Conservation (phyloP, 2,329 filamentous ascomycete genomes). For the Stachybotrys echinatus region DNA sequence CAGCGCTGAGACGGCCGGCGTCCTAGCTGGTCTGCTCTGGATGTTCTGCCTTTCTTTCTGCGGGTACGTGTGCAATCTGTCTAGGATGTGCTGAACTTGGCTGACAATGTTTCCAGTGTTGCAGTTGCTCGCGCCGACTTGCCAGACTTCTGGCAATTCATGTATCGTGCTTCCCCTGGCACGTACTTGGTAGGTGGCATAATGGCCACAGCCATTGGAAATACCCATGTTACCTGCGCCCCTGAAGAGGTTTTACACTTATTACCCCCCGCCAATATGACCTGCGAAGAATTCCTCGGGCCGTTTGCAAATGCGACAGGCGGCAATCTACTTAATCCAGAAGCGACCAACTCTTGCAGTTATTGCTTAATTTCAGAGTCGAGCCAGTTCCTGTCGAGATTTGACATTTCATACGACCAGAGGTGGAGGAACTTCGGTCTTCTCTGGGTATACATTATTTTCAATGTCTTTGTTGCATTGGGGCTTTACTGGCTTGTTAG, state of each 20-base stretch:
- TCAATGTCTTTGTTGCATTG: constrained; percentile 41
- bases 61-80: constrained; percentile 18
- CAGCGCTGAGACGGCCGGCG: constrained; percentile 15
- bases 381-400: constrained; percentile 28
- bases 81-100: too few relatives aligned
- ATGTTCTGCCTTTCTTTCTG: constrained; percentile 18
- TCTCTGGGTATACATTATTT: constrained; percentile 44
- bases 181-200: constrained; percentile 64
- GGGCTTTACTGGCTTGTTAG: constrained; percentile 40
- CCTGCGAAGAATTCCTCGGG: constrained; percentile 45
- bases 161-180: constrained; percentile 64
- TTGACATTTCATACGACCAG: constrained; percentile 39
- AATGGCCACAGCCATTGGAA: constrained; percentile 28
- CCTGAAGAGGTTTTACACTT: constrained; percentile 47
- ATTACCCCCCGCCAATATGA: constrained; percentile 42
- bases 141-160: constrained; percentile 67
- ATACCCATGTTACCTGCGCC: constrained; percentile 15
- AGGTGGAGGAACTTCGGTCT: constrained; percentile 54
- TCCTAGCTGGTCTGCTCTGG: constrained; percentile 33
- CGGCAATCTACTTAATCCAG: constrained; percentile 41
- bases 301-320: constrained; percentile 35
- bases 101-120: constrained; percentile 36
- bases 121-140: constrained; percentile 51
- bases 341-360: constrained; percentile 35
- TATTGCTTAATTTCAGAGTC: constrained; percentile 34